Base-by-base conservation (phyloP, 129 eudicot species). In the Flaveria sonorensis region DNA sequence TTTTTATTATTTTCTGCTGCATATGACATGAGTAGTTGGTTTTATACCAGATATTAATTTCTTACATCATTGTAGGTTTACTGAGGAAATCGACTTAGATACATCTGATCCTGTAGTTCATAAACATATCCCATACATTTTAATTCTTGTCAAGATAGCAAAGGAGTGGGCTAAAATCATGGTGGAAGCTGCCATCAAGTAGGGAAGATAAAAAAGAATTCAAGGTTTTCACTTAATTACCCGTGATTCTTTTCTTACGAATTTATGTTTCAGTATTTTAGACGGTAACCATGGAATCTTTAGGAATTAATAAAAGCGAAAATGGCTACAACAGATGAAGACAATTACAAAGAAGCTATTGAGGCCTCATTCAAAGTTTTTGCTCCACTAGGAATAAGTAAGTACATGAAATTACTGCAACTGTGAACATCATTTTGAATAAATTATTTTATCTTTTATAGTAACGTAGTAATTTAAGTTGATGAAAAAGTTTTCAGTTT, bases 331-430 rank as follows among this genome's bases (percentile, higher is more conserved):
- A 10, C 64, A 12, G 99, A 95, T 83, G 99, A 95, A 88, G 99
- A 92, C 78, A 95, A 95, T 66, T 95, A 89, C 77, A 92, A 85
- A 88, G 99, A 95, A 89, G 99, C 99, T 45, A 83, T 87, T 47
- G 96, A 95, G 75, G 94, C 97, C 81, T 91, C 97, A 8, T 91
- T 86, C 71, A 95, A 95, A 86, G 88, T 95, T 62, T 95, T 92
- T 84, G 87, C 97, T 78, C 88, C 97, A 50, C 90, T 24, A 81
- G 99, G 97, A 84, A 88, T 95, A 24, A 86, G 99, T 95, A 84
- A 85, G 97, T 86, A 72, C 69, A 68, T 70, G 28, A 65, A 61
- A 16, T 15, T 65, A 42, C 18, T 14, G 36, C 36, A 30, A 30
- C 36, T 4, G 36, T 30, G 16, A 45, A 68, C 60, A 47, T 56